Base-by-base conservation (phyloP, 768 basidiomycete genomes). In the Pisolithus marmoratus region DNA sequence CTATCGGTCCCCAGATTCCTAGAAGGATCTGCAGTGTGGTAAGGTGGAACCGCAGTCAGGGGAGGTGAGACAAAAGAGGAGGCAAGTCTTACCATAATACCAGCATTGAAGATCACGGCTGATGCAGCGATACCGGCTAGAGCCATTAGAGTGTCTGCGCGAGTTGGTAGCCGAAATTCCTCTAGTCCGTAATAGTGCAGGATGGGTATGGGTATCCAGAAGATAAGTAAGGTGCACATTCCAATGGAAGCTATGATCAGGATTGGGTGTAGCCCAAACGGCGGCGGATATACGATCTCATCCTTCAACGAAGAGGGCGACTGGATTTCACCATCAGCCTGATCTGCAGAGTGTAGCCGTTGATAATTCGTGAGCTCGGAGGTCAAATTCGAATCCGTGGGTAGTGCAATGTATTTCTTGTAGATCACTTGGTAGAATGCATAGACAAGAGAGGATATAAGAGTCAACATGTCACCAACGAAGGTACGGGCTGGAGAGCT, bases 201-300 rank as follows among this genome's bases (percentile, higher is more conserved):
- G 37, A 94, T 48, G 2, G 87, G 85, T 23, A 95, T 71, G 9
- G 87, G 84, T 22, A 91, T 75, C 89, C 90, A 93, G 11, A 96
- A 73, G 8, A 85, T 57, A 19, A 78, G n/a, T 17, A 87, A 61
- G 0, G 93, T 97, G 49, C 78, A 77, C 9, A 91, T 56, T 7
- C 94, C 94, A n/a, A 95, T 84, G 46, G 78, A 69, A 23, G 85
- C 82, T 2, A 90, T 93, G 44, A 95, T 60, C 50, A 91, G 67
- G 61, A 94, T 95, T 27, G 94, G 77, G 68, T 94, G 80, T 17
- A 96, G 73, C 20, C 90, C 92, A 56, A 94, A 89, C 5, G 92
- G 90, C 0, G 86, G 83, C 2, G 81, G 77, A 55, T 80, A 76
- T 31, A 76, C 63, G 26, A 70, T 66, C 31, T 73, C 66, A 11